These are phyloP conservation scores for Apiospora saccharicola DNA, from an alignment of 2,329 filamentous ascomycete genomes.

Conservation along the genomic window DNA sequence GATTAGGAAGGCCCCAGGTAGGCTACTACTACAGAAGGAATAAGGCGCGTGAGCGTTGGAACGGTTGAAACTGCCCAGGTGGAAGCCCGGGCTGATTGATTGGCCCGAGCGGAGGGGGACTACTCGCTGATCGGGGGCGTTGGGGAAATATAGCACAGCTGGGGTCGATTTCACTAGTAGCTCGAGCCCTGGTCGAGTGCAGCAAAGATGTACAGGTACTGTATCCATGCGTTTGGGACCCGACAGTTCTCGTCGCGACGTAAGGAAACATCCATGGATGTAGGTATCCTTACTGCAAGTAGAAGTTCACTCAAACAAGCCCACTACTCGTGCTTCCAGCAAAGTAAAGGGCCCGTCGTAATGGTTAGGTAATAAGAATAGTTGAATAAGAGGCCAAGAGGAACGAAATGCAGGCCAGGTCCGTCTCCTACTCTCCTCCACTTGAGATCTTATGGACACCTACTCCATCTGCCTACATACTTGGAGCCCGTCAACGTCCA, in stretches of 20 bases:
- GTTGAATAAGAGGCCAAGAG: neutral
- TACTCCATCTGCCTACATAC: neutral
- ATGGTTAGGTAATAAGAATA: neutral
- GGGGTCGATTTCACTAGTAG: conserved; percentile 3
- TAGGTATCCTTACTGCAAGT: neutral
- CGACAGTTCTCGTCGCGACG: neutral
- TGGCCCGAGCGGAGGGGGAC: conserved; percentile 15
- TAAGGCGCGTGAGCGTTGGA: conserved; percentile 4
- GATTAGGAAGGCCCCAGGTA: neutral
- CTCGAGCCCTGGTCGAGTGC: neutral
- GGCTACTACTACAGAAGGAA: neutral
- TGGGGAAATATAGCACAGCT: conserved; percentile 15
- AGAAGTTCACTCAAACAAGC: neutral
- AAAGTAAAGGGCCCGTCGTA: neutral
- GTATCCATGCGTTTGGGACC: too few relatives aligned
- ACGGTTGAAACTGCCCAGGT: conserved; percentile 10
- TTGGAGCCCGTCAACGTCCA: neutral
- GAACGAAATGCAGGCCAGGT: neutral
- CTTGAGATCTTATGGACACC: neutral
- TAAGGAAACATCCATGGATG: neutral
- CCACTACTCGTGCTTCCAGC: neutral
- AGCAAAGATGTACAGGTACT: neutral
- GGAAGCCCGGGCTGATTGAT: conserved; percentile 9
- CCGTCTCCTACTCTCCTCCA: neutral
- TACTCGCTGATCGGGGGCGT: neutral